Base-by-base conservation (phyloP, 2,329 filamentous ascomycete species). In the Pseudogymnoascus pannorum region DNA sequence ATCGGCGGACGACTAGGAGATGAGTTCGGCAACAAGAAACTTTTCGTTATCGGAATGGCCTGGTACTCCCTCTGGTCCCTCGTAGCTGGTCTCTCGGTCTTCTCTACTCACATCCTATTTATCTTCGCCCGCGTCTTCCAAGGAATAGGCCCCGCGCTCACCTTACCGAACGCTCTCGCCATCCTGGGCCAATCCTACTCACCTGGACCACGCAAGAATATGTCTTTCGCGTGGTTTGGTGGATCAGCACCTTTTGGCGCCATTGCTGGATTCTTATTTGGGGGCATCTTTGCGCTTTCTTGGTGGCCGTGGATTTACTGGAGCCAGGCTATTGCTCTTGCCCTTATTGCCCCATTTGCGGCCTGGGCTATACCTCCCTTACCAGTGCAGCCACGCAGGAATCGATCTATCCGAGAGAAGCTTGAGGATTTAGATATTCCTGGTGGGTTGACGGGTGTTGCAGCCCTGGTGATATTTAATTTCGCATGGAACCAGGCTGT, bases 401-500 rank as follows among this genome's bases (percentile, higher is more conserved):
- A 60, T 60, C 40, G 60, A 36, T 62, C 62, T 29, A 22, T 64
- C 33, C 60, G 31, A 18, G 64, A 72, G 33, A 71, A 69, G 57
- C 65, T 74, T 54, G 61, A 67, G 20, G 70, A 74, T 29, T 68
- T 79, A 5, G 68, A 69, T 60, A 63, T 70, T 5, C 69, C 74
- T 0, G 63, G 64, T 2, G 38, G 40, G 18, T 44, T 66, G n/a
- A 61, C 59, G 5, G 85, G 85, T 1, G 76, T 87, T 16, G 74
- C 75, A 0, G 79, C 79, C 0, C 73, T 89, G 22, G 75, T 87
- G 0, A 74, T 89, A 16, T 78, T 88, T 72, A 87, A 87, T 69
- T 83, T 88, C 66, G 82, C 85, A 0, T 87, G 84, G 83, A 88
- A 86, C 62, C 84, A 88, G 68, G 85, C 82, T 0, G 79, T 83